A percentile compares a stretch with the other conserved stretches of the same genome.
Conservation (phyloP, 176 grass and related monocot species). For the Thinopyrum elongatum region DNA sequence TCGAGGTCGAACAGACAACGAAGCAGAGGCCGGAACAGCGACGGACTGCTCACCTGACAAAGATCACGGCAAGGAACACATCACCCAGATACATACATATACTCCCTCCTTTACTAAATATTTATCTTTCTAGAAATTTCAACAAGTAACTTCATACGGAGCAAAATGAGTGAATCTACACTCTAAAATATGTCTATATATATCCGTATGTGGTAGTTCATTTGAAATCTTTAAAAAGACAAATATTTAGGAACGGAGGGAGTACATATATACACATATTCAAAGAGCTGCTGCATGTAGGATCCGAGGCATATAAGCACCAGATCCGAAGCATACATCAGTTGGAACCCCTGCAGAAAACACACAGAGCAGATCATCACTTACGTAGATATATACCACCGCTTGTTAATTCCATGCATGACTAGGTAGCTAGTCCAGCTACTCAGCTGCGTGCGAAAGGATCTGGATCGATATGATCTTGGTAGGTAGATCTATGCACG, state of each 20-base stretch:
- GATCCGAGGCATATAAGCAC: not conserved
- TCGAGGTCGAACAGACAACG: slow-evolving; percentile 64
- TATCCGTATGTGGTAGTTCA: too few relatives aligned
- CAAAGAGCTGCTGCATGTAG: not conserved
- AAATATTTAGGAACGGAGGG: too few relatives aligned
- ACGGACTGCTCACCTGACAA: slow-evolving; percentile 53
- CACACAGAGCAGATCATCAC: not conserved
- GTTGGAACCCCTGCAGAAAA: not conserved
- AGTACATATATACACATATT: not conserved
- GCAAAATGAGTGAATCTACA: too few relatives aligned
- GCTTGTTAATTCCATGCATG: not conserved
- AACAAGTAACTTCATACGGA: too few relatives aligned
- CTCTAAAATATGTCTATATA: too few relatives aligned
- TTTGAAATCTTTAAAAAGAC: too few relatives aligned
- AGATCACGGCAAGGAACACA: slow-evolving; percentile 30
- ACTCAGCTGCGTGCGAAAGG: not conserved
- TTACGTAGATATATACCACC: not conserved
- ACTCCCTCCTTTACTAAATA: too few relatives aligned
- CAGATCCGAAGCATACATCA: not conserved
- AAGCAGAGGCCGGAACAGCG: slow-evolving; percentile 18
- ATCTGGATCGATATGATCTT: not conserved
- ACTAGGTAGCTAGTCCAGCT: too few relatives aligned
- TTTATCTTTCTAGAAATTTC: too few relatives aligned
- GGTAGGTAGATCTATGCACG: not conserved
- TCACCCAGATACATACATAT: not conserved